Percentiles rank a stretch among this genome's conserved stretches.
phyloP scores from a whole-genome alignment of 176 grass and related monocot species.

The Puccinellia tenuiflora region DNA sequence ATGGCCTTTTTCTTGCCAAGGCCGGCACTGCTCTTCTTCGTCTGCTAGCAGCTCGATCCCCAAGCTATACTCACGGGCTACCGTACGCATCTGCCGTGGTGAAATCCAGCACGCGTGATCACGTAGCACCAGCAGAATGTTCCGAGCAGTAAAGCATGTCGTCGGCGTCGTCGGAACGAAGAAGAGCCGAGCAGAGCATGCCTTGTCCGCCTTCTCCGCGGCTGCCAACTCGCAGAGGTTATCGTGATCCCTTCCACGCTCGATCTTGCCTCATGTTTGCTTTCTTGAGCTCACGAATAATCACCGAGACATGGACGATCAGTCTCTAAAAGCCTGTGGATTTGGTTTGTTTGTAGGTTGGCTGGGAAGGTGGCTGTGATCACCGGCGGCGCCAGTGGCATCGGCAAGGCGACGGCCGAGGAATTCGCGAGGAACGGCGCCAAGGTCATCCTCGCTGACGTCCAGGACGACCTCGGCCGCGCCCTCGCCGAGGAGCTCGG shows the following conservation, averaged over 20 bases:
- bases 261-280: background rate
- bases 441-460: constrained; percentile 31
- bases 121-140: background rate
- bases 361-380: constrained; percentile 38
- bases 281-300: background rate
- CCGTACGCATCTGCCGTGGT: background rate
- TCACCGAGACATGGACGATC: background rate
- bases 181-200: background rate
- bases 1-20: background rate
- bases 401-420: constrained; percentile 19
- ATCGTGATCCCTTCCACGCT: background rate
- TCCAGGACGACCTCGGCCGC: constrained; percentile 37
- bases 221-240: background rate
- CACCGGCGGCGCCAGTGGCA: constrained; percentile 37
- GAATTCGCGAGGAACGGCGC: constrained; percentile 30
- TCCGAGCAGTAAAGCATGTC: background rate
- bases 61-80: background rate
- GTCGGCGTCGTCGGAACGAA: background rate
- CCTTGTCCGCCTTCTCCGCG: background rate
- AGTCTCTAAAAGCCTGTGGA: too few species aligned
- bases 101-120: background rate
- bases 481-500: constrained; percentile 23
- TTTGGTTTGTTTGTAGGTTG: background rate
- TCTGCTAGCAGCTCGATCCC: too few species aligned
- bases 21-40: background rate